Conservation (phyloP, 1,284 basidiomycete genomes). For the Coniferiporia weirii region DNA sequence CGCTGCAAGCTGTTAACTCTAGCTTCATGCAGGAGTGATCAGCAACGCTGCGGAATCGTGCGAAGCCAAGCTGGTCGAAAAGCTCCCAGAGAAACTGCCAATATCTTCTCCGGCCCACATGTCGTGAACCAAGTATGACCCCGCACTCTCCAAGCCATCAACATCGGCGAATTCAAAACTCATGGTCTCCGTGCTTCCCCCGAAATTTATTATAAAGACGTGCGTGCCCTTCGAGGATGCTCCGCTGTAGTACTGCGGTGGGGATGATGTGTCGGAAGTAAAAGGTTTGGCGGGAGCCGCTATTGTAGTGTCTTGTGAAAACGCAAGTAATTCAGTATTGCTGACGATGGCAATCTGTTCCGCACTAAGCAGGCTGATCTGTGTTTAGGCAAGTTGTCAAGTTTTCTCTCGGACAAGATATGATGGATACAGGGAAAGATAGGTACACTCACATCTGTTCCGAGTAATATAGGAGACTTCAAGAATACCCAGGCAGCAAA, state of each 20-base stretch:
- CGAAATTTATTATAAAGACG: conserved; percentile 50
- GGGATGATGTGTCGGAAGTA: conserved; percentile 34
- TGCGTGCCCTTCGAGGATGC: conserved; percentile 44
- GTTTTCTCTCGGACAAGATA: not conserved
- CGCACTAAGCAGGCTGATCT: conserved; percentile 38
- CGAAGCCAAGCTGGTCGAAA: conserved; percentile 37
- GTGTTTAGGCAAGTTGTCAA: not conserved
- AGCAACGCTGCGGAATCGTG: conserved; percentile 50
- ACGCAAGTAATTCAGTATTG: conserved; percentile 48
- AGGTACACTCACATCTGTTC: conserved; percentile 41
- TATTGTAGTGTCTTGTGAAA: conserved; percentile 44
- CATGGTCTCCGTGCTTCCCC: conserved; percentile 35
- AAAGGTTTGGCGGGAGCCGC: conserved; percentile 46
- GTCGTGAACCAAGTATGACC: conserved; percentile 42
- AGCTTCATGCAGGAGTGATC: conserved; percentile 22
- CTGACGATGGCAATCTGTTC: conserved; percentile 44
- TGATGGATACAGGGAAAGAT: not conserved
- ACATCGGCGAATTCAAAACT: conserved; percentile 41
- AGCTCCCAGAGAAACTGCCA: conserved; percentile 37
- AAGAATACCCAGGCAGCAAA: conserved; percentile 53
- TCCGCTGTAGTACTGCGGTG: conserved; percentile 49
- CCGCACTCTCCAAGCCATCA: conserved; percentile 35
- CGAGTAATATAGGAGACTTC: conserved; percentile 52
- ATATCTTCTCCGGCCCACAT: conserved; percentile 49
- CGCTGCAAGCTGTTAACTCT: no score